Evolutionary conservation across 108 stramenopile genomes (phyloP).

Genomic region (Conticribra weissflogii): DNA sequence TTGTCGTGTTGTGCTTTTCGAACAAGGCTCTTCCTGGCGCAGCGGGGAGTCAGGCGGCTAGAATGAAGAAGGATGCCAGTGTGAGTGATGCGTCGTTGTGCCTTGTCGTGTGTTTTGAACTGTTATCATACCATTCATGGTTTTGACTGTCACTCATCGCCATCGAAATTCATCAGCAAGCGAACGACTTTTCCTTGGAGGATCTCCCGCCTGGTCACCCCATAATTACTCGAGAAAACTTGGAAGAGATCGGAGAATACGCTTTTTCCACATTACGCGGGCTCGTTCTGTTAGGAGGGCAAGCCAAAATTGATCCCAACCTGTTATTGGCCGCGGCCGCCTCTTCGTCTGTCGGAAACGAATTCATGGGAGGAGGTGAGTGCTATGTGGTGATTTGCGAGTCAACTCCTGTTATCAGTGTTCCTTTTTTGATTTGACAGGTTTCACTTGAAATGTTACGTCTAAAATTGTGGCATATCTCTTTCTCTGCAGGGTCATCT

Average conservation of each 20-base stretch:
- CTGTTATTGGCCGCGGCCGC: conserved; percentile 55
- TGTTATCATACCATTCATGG: conserved; percentile 5
- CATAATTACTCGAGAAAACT: conserved; percentile 81
- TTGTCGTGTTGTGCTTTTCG: conserved; percentile 84
- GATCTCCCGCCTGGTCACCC: conserved; percentile 91
- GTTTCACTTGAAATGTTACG: no score
- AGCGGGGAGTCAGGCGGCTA: conserved; percentile 36
- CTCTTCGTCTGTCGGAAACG: conserved; percentile 19
- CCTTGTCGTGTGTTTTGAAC: no score
- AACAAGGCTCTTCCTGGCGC: conserved; percentile 61
- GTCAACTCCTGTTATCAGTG: no score
- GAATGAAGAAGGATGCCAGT: conserved; percentile 49
- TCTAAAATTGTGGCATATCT: not conserved
- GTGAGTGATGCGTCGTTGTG: no score
- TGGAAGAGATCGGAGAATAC: conserved; percentile 88
- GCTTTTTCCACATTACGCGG: conserved; percentile 85
- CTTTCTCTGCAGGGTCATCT: conserved; percentile 34
- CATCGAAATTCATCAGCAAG: conserved; percentile 10
- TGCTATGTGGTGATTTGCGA: no score
- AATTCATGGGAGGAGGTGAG: conserved; percentile 50
- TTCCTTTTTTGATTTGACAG: not conserved
- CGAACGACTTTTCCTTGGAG: conserved; percentile 84
- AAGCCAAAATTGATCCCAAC: conserved; percentile 79
- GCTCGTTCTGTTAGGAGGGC: conserved; percentile 78
- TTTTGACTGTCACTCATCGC: no score